A percentile compares a stretch with the other conserved stretches of the same genome.
phyloP scores from a whole-genome alignment of 1,284 basidiomycete species.

The Heterobasidion parviporum region DNA sequence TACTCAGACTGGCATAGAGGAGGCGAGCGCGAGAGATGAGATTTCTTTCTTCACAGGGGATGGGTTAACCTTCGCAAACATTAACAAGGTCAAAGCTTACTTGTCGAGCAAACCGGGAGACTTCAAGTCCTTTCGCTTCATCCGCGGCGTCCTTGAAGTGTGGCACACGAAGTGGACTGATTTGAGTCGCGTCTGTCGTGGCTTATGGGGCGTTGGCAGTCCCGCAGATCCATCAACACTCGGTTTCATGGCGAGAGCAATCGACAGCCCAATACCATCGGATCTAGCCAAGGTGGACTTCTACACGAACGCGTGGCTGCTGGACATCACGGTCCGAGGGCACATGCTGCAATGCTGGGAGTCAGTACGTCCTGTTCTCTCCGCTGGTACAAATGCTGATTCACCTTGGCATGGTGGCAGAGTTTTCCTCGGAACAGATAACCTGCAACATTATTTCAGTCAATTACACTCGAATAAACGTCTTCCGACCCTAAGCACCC shows the following conservation, averaged over 20 bases:
- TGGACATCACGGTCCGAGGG: background rate
- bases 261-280: background rate
- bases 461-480: too few relatives aligned
- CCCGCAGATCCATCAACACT: constrained; percentile 9
- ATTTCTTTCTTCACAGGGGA: constrained; percentile 8
- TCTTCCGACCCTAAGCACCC: too few relatives aligned
- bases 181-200: constrained; percentile 3
- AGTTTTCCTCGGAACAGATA: too few relatives aligned
- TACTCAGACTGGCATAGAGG: constrained; percentile 8
- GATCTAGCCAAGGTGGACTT: constrained; percentile 9
- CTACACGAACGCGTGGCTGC: background rate
- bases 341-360: constrained; percentile 1
- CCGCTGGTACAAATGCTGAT: too few relatives aligned
- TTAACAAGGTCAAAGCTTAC: constrained; percentile 5
- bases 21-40: background rate
- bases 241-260: constrained; percentile 3
- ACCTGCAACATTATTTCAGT: too few relatives aligned
- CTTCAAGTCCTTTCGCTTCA: constrained; percentile 6
- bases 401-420: too few relatives aligned
- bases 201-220: constrained; percentile 1
- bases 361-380: too few relatives aligned
- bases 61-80: constrained; percentile 10
- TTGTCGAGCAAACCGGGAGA: background rate
- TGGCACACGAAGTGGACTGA: constrained; percentile 15
- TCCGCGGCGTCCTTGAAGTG: constrained; percentile 7